Conservation (phyloP, 805 yeast genomes). For the Blastobotrys americana region DNA sequence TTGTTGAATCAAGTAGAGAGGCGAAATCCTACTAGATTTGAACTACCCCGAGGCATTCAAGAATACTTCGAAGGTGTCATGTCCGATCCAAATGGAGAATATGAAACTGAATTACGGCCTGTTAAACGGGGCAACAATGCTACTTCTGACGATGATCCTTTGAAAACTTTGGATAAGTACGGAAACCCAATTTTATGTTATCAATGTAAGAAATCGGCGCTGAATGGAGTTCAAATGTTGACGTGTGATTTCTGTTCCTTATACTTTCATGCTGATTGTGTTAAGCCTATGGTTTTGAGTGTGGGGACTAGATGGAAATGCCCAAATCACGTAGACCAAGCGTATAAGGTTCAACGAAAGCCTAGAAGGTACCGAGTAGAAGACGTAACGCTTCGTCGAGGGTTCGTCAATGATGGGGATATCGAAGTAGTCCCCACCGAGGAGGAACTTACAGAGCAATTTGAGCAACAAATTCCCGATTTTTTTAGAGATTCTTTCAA, state of each 20-base stretch:
- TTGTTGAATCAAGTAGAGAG: conserved; percentile 51
- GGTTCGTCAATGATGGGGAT: conserved; percentile 48
- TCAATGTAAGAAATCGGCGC: conserved; percentile 66
- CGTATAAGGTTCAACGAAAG: conserved; percentile 24
- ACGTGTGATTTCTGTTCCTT: conserved; percentile 79
- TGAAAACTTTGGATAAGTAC: conserved; percentile 49
- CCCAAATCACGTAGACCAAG: conserved; percentile 66
- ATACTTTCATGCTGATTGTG: conserved; percentile 86
- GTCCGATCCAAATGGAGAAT: conserved; percentile 64
- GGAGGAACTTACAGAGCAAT: conserved; percentile 33
- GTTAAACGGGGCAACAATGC: conserved; percentile 31
- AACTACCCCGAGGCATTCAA: conserved; percentile 60
- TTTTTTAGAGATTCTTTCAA: conserved; percentile 30
- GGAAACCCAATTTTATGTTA: conserved; percentile 69
- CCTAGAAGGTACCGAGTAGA: conserved; percentile 45
- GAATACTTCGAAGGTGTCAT: conserved; percentile 67
- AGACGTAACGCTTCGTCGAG: conserved; percentile 50
- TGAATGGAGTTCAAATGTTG: conserved; percentile 48
- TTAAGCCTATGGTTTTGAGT: conserved; percentile 69
- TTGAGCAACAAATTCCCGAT: conserved; percentile 16
- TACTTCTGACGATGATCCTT: conserved; percentile 16
- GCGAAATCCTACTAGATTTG: conserved; percentile 58
- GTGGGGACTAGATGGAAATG: conserved; percentile 83
- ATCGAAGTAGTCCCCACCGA: conserved; percentile 44
- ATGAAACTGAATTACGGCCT: conserved; percentile 53